Evolutionary conservation across 331 rosid species (phyloP), one percentile per base, ranked within the genome.

Genomic region (Arachis monticola): DNA sequence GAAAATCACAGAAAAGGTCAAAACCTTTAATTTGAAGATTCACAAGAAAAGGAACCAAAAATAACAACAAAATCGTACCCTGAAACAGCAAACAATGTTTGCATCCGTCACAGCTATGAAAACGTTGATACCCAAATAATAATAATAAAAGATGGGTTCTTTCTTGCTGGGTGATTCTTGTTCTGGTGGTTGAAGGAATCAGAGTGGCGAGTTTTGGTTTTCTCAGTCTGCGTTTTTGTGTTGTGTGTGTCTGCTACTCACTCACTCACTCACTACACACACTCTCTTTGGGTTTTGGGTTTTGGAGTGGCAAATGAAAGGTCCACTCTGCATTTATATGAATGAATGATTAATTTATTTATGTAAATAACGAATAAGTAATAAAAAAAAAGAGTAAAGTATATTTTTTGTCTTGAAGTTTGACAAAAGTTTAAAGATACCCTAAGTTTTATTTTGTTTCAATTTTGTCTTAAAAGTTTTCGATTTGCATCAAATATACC

Each of bases 211-310:
- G 11, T 48, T 48, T 48, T 48, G 53, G 53, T 48, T 7, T 48
- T 48, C 3, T 35, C 40, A 35, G 11, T 11, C 9, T 48, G 11
- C 53, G 53, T 48, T 48, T 3, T 48, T 48, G 53, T 48, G 56
- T 50, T 10, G 13, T 50, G 22, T 51, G 56, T 51, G 56, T 51
- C 13, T 51, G 56, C 56, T 51, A 12, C 14, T 51, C 40, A 12
- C 56, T 51, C 56, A 64, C 65, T 70, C 12, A 2, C 53, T 27
- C 58, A 8, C 72, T 6, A 81, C 84, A 67, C 69, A 67, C 67
- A 42, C 63, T 8, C 55, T 31, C 27, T 68, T 60, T 60, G 80
- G 83, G 76, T 67, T 78, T 62, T 68, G 83, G 77, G 75, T 67
- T 74, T 80, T 60, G 82, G 56, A 12, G 4, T 32, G 50, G 32